phyloP scores from a whole-genome alignment of 2,329 filamentous ascomycete species.

The Raffaelea deltoideospora region DNA sequence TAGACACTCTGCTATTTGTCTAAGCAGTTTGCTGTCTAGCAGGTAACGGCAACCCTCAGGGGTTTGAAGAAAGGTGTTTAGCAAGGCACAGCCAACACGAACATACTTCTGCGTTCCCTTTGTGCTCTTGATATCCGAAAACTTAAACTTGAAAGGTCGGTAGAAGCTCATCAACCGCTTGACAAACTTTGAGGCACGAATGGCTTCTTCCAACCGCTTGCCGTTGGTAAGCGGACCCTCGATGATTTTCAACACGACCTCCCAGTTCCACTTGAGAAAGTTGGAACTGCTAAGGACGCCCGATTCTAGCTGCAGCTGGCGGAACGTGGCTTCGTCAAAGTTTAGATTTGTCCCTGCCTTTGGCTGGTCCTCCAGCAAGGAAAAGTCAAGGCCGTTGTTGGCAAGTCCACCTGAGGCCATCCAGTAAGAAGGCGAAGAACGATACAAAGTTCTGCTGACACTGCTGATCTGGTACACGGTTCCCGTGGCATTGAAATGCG shows the following conservation, averaged over 20 bases:
- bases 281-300: slow-evolving; percentile 81
- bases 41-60: slow-evolving; percentile 73
- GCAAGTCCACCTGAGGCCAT: slow-evolving; percentile 16
- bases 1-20: slow-evolving; percentile 89
- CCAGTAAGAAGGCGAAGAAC: slow-evolving; percentile 45
- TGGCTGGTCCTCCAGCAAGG: slow-evolving; percentile 39
- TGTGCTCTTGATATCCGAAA: slow-evolving; percentile 78
- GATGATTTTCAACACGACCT: slow-evolving; percentile 75
- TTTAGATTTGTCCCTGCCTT: slow-evolving; percentile 33
- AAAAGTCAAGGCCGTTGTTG: slow-evolving; percentile 28
- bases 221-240: slow-evolving; percentile 84
- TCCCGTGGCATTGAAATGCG: slow-evolving; percentile 66
- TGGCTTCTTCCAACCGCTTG: slow-evolving; percentile 84
- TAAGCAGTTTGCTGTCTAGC: slow-evolving; percentile 78
- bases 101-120: slow-evolving; percentile 92
- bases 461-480: slow-evolving; percentile 98
- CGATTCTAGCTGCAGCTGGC: slow-evolving; percentile 57
- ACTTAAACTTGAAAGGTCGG: slow-evolving; percentile 90
- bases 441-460: slow-evolving; percentile 81
- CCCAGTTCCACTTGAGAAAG: slow-evolving; percentile 95
- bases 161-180: slow-evolving; percentile 92
- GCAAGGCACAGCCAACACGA: slow-evolving; percentile 71
- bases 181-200: slow-evolving; percentile 90
- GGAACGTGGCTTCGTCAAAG: slow-evolving; percentile 47
- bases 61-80: slow-evolving; percentile 75